These are phyloP conservation scores for Sporothrix pallida DNA, from an alignment of 2,329 filamentous ascomycete genomes.

Conservation along the genomic window DNA sequence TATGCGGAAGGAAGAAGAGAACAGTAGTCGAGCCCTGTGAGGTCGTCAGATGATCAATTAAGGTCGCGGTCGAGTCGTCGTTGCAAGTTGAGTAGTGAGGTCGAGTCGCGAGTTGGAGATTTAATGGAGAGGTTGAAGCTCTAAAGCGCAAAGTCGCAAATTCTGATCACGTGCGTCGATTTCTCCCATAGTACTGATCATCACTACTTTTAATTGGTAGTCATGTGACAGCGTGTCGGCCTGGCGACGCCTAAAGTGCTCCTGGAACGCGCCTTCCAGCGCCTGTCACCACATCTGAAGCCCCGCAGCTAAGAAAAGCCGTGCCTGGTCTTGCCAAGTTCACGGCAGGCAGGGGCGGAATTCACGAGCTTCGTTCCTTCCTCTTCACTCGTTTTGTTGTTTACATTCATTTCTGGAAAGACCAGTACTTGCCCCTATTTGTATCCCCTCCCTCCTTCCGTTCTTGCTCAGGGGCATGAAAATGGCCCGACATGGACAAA, in stretches of 20 bases:
- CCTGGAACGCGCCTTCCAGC: slow-evolving; percentile 22
- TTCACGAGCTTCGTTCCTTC: neutral
- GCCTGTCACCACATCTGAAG: neutral
- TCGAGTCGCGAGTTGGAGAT: neutral
- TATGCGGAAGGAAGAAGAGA: neutral
- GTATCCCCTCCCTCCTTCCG: neutral
- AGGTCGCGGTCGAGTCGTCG: too few relatives aligned
- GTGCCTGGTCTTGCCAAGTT: slow-evolving; percentile 9
- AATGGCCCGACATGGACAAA: slow-evolving; percentile 33
- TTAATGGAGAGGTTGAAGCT: neutral
- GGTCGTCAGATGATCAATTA: neutral
- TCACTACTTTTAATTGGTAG: neutral
- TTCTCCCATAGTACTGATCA: too few relatives aligned
- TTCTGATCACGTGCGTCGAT: too few relatives aligned
- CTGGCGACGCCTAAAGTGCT: slow-evolving; percentile 17
- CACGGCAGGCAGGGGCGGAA: neutral
- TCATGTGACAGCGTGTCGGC: slow-evolving; percentile 34
- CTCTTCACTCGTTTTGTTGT: neutral
- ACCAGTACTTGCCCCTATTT: neutral
- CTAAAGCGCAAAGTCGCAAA: too few relatives aligned
- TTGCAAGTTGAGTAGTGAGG: too few relatives aligned
- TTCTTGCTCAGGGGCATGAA: neutral
- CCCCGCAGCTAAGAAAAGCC: slow-evolving; percentile 25
- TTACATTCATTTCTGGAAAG: neutral
- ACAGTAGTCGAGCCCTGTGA: neutral